Base-by-base conservation (phyloP, 2,329 filamentous ascomycete species). In the Colletotrichum brevisporum region DNA sequence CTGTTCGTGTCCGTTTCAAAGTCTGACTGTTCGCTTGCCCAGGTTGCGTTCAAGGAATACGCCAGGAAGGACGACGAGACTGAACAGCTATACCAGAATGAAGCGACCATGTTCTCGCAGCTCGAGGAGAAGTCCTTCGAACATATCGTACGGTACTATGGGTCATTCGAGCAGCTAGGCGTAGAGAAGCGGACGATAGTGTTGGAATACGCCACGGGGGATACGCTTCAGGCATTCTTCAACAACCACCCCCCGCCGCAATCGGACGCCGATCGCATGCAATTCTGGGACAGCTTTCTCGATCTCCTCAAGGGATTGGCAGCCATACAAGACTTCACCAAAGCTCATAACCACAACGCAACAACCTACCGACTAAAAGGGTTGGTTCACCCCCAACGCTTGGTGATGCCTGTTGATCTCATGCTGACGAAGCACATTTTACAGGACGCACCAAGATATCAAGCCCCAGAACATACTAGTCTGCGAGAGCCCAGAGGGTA, bases 31-130 rank as follows among this genome's bases (percentile, higher is more conserved):
- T 10, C 16, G 18, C 12, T 27, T 26, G 18, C 6, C 6, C 9
- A 63, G 51, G 51, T 63, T 12, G 60, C 39, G 15, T 63, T 63
- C 27, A 63, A 63, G 12, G 41, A 48, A 9, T 63, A 63, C 12
- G 4, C 24, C 16, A 21, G 31, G 0, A 4, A 18, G 5, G 50
- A 43, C 3, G 4, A 4, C 5, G 59, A 55, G 12, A 3, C 5
- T 6, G 3, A 48, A 15, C 39, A 39, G 24, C n/a, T 48, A 6
- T 63, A 36, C 5, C 12, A 36, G 2, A 63, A 63, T 16, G 60
- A 63, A 55, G 24, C 12, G 6, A n/a, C 15, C 16, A 39, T 63
- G 36, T 55, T 55, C 4, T 36, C 50, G 1, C 51, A 55, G 13
- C 41, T 63, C 2, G n/a, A 18, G 5, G 51, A 48, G 6, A 10